Conservation (phyloP, 2,329 filamentous ascomycete species). For the Neopestalotiopsis rosae region DNA sequence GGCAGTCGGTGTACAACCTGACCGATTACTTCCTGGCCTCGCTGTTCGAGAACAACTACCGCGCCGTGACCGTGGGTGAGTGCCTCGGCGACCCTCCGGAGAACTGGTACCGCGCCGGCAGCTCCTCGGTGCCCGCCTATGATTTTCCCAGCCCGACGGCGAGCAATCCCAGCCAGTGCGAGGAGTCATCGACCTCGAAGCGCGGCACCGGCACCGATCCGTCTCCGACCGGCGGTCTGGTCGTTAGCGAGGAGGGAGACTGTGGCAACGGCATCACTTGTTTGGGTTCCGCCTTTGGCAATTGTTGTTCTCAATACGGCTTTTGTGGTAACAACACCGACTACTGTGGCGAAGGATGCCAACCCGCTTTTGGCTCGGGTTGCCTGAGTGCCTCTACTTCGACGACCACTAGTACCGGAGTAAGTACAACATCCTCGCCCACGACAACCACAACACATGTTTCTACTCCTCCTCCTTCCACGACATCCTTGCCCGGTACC, state of each 20-base stretch:
- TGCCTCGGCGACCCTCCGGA: slow-evolving; percentile 56
- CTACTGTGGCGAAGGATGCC: slow-evolving; percentile 46
- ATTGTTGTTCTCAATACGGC: slow-evolving; percentile 38
- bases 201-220: slow-evolving; percentile 23
- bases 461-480: background rate
- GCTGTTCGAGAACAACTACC: slow-evolving; percentile 47
- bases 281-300: slow-evolving; percentile 34
- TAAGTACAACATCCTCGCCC: background rate
- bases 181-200: slow-evolving; percentile 19
- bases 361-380: slow-evolving; percentile 38
- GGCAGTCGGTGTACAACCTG: slow-evolving; percentile 51
- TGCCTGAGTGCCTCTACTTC: slow-evolving; percentile 14
- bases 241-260: slow-evolving; percentile 32
- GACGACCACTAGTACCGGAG: background rate
- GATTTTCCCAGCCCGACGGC: slow-evolving; percentile 32
- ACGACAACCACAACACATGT: too few species aligned
- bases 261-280: slow-evolving; percentile 35
- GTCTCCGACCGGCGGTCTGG: slow-evolving; percentile 27
- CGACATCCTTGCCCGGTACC: background rate
- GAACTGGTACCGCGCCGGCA: slow-evolving; percentile 57
- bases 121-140: slow-evolving; percentile 31
- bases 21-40: slow-evolving; percentile 49
- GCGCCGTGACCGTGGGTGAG: slow-evolving; percentile 58
- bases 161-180: slow-evolving; percentile 34
- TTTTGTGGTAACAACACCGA: slow-evolving; percentile 45